Evolutionary conservation across 192 early-diverging fungal species (phyloP), one percentile per base, ranked within the genome.

Genomic region (Entophlyctis luteolus): DNA sequence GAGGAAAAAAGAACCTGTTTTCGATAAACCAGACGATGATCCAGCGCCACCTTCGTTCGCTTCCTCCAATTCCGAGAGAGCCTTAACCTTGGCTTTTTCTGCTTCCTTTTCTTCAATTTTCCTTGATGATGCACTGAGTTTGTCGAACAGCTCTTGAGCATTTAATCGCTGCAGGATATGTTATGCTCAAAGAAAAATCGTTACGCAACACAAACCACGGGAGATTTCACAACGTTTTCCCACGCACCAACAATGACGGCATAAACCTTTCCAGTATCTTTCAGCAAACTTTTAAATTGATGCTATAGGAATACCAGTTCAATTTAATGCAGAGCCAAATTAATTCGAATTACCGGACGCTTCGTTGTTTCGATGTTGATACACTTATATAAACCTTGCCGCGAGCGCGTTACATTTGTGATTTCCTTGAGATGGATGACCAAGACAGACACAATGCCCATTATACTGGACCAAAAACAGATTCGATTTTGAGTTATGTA

Each of bases 391-490:
- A 80, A 36, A 8, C 76, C 68, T 22, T 67, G 39, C 22, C 45
- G 58, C 18, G 65, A 25, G 0, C 66, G 60, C 0, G 55, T 62
- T n/a, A 86, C 62, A 10, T 67, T 31, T 3, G 76, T 74, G 31
- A 86, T 71, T 31, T 79, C 60, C 55, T 74, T 66, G 37, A 70
- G 39, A 28, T 72, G 48, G 12, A 58, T 46, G 25, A 56, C 62
- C 8, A 88, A 79, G 27, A 80, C 78, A 42, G 75, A 84, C n/a
- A 88, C 70, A 57, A 85, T 83, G 0, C 82, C 80, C 69, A 88
- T 78, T 32, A 87, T 76, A 36, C 69, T 81, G 31, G 82, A 87
- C 60, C 87, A 80, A 49, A 88, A 88, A 60, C 86, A 88, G 5
- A 88, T 39, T 20, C 75, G 75, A 33, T 79, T 73, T 62, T 88